Evolutionary conservation across 257 asterid species (phyloP), one percentile per base, ranked within the genome.

Genomic region (Lithospermum erythrorhizon): DNA sequence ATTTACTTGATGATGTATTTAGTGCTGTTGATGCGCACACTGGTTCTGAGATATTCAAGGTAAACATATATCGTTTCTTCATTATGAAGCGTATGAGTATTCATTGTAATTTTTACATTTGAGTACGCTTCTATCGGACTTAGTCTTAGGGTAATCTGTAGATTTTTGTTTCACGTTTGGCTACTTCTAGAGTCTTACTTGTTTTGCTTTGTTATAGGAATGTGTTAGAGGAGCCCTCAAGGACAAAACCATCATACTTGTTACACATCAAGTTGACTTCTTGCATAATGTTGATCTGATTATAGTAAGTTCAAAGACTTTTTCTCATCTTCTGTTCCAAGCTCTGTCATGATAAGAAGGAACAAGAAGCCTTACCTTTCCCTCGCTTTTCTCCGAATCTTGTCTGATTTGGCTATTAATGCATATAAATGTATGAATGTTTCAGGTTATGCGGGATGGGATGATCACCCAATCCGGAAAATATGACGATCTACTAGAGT

Each of bases 1-100:
- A 89, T 75, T 80, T 93, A 29, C 96, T 93, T 3, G 99, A 93
- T 60, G 97, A 93, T 63, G 90, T 89, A 4, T 93, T 93, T 65
- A 89, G 97, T 54, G 99, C 99, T 0, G 97, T 93, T 24, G 99
- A 93, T 81, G 99, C 97, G 64, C 99, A 93, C 73, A 93, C 96
- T 9, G 99, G 99, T 21, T 84, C 99, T 1, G 95, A 89, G 25
- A 86, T 93, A 74, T 93, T 93, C 78, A 93, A 86, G 95, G 97
- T 83, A 57, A 63, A 53, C 21, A 52, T 52, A 3, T 22, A 52
- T 52, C 21, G 2, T 9, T 52, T 52, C 55, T 41, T 41, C 49
- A 13, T 41, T 11, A 41, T 41, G 49, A 14, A 41, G 49, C 18
- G 11, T 18, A 18, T 52, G 55, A 5, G 13, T 17, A 49, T 16